phyloP scores from a whole-genome alignment of 1,284 basidiomycete species.

The Tilletia walkeri region DNA sequence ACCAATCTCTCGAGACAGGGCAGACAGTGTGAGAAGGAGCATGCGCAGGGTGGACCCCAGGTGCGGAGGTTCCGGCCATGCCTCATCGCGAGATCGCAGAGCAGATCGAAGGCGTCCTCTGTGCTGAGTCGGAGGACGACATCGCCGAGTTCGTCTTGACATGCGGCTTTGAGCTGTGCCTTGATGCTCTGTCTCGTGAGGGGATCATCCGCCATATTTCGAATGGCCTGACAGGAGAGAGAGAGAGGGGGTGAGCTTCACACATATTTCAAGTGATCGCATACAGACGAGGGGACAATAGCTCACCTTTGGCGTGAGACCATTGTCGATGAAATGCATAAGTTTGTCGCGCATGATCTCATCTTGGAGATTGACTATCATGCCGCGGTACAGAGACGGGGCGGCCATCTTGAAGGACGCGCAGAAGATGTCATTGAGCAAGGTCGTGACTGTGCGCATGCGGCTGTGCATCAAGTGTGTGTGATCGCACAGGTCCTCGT shows the following conservation, averaged over 20 bases:
- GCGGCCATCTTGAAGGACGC: neutral
- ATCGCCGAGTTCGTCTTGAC: slow-evolving; percentile 27
- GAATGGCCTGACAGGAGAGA: slow-evolving; percentile 5
- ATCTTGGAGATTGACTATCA: slow-evolving; percentile 21
- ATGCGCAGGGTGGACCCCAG: slow-evolving; percentile 34
- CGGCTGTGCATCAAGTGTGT: neutral
- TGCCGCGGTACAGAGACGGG: neutral
- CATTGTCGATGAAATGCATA: slow-evolving; percentile 27
- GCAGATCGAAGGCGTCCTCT: slow-evolving; percentile 32
- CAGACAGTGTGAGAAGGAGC: slow-evolving; percentile 28
- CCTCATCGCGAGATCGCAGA: slow-evolving; percentile 26
- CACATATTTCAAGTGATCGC: neutral
- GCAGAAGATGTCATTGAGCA: neutral
- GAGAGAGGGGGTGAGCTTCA: too few species aligned
- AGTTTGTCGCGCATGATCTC: slow-evolving; percentile 25
- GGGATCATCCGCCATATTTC: slow-evolving; percentile 17
- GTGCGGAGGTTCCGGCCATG: slow-evolving; percentile 27
- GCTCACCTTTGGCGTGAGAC: slow-evolving; percentile 18
- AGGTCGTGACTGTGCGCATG: slow-evolving; percentile 1
- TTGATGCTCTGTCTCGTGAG: slow-evolving; percentile 20
- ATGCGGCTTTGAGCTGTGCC: slow-evolving; percentile 23
- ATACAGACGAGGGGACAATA: too few species aligned
- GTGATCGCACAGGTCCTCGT: neutral
- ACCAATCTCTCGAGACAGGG: slow-evolving; percentile 29
- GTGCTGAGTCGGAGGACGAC: slow-evolving; percentile 27